These are phyloP conservation scores for Erodium maritimum DNA, from an alignment of 345 rosid genomes.

Conservation along the genomic window DNA sequence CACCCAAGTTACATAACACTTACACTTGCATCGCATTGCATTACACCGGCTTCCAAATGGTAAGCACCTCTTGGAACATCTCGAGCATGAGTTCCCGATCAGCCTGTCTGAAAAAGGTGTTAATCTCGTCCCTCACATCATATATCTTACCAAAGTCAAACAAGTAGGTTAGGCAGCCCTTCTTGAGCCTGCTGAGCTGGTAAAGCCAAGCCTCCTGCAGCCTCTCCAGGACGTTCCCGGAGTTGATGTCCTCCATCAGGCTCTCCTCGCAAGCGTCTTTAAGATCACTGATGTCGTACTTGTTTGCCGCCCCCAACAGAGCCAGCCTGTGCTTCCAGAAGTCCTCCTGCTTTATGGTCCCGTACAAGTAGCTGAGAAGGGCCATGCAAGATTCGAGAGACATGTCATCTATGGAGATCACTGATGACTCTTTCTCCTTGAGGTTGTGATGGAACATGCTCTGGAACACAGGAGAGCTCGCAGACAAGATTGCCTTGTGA, in stretches of 20 bases:
- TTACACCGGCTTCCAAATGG: conserved; percentile 52
- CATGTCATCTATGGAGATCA: conserved; percentile 74
- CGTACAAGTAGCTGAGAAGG: conserved; percentile 73
- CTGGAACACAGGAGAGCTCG: conserved; percentile 81
- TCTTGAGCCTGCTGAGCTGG: conserved; percentile 68
- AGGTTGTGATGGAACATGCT: conserved; percentile 90
- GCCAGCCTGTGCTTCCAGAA: conserved; percentile 86
- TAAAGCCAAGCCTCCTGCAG: conserved; percentile 90
- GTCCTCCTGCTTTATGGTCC: conserved; percentile 64
- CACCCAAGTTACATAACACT: too few relatives aligned
- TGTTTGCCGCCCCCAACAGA: conserved; percentile 71
- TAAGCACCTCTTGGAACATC: conserved; percentile 83
- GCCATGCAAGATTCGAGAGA: conserved; percentile 68
- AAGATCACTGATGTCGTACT: conserved; percentile 59
- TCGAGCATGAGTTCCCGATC: conserved; percentile 75
- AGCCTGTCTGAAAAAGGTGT: conserved; percentile 62
- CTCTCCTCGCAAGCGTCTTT: conserved; percentile 83
- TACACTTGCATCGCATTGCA: background rate
- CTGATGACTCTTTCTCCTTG: conserved; percentile 82
- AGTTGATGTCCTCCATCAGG: conserved; percentile 77
- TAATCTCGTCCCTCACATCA: conserved; percentile 69
- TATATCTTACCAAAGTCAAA: conserved; percentile 85
- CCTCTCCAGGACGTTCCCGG: conserved; percentile 74
- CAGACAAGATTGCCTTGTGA: conserved; percentile 74
- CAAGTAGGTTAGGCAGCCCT: conserved; percentile 72